These are phyloP conservation scores for Pilobolus umbonatus DNA, from an alignment of 192 early-diverging fungal species.

Conservation along the genomic window DNA sequence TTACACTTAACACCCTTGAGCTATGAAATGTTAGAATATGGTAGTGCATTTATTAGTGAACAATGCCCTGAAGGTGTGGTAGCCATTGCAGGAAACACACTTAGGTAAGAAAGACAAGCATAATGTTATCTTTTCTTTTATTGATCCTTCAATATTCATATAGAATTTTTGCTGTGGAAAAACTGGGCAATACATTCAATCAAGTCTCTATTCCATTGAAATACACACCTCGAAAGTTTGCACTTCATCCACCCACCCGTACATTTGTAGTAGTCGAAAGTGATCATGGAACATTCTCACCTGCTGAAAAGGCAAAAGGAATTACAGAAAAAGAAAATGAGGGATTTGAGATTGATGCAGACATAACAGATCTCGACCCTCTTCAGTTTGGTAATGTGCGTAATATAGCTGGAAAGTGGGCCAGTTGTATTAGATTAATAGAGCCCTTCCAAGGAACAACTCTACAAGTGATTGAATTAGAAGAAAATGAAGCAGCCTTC, in stretches of 20 bases:
- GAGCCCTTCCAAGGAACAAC: constrained; percentile 75
- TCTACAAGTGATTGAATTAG: constrained; percentile 65
- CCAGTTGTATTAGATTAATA: constrained; percentile 77
- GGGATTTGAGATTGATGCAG: constrained; percentile 49
- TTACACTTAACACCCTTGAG: constrained; percentile 77
- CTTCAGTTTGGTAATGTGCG: constrained; percentile 77
- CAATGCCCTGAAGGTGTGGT: constrained; percentile 89
- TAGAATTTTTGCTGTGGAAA: constrained; percentile 82
- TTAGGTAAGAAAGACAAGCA: constrained; percentile 41
- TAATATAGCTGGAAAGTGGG: constrained; percentile 74
- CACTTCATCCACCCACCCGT: constrained; percentile 64
- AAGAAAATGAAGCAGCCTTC: constrained; percentile 83
- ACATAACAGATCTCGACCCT: constrained; percentile 56
- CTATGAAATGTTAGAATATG: constrained; percentile 83
- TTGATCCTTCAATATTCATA: not conserved
- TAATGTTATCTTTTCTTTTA: not conserved
- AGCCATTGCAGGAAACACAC: constrained; percentile 76
- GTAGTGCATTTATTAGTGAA: constrained; percentile 75
- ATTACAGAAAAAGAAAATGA: constrained; percentile 48
- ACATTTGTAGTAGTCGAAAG: constrained; percentile 88
- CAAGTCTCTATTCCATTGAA: constrained; percentile 77
- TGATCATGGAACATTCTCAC: constrained; percentile 74
- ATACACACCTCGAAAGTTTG: constrained; percentile 84
- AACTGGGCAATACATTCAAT: constrained; percentile 78
- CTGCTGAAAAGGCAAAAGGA: constrained; percentile 54